Evolutionary conservation across 768 basidiomycete species (phyloP).

Genomic region (Tulasnella sp.): DNA sequence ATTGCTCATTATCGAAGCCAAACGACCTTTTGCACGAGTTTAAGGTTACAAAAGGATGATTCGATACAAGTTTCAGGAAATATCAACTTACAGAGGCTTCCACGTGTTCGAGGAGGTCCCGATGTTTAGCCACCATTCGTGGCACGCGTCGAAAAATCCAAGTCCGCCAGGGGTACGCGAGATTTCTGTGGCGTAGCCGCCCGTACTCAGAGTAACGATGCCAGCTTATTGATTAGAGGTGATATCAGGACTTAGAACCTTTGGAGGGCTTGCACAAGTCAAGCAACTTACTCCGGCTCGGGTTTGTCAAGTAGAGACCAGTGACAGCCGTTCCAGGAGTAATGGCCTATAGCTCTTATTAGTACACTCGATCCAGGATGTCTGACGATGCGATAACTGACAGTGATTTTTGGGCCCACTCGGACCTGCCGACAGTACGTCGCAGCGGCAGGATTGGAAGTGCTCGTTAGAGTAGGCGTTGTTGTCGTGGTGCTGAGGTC

Average conservation of each 20-base stretch:
- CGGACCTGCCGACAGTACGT: neutral
- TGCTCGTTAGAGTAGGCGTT: neutral
- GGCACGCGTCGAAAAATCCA: neutral
- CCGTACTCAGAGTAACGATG: neutral
- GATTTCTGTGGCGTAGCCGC: neutral
- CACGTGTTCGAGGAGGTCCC: neutral
- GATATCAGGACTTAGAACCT: too few relatives aligned
- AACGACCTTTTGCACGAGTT: neutral
- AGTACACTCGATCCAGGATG: neutral
- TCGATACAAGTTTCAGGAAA: too few relatives aligned
- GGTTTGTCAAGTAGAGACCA: neutral
- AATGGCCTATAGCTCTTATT: neutral
- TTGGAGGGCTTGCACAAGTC: too few relatives aligned
- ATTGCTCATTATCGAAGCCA: neutral
- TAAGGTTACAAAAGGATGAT: neutral
- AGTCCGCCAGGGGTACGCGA: neutral
- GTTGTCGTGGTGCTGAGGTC: neutral
- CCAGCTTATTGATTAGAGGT: neutral
- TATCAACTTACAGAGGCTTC: constrained; percentile 7
- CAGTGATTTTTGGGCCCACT: neutral
- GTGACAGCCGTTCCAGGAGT: neutral
- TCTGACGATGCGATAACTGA: neutral
- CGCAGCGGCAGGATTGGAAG: neutral
- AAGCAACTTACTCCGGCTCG: neutral
- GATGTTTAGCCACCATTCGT: constrained; percentile 20